phyloP scores from a whole-genome alignment of 2,329 filamentous ascomycete genomes.

The Colletotrichum karsti region DNA sequence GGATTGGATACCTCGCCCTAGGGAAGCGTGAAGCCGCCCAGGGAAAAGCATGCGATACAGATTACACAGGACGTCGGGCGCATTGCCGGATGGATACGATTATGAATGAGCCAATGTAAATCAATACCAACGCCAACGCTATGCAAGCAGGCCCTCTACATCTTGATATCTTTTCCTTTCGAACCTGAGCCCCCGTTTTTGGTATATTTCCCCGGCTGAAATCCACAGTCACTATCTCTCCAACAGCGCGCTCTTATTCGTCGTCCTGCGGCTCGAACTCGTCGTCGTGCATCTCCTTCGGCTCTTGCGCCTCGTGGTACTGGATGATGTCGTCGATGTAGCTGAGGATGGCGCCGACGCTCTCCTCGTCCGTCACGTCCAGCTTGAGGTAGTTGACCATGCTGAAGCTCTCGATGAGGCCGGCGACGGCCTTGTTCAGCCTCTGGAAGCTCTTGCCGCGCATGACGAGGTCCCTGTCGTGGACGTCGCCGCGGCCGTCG shows the following conservation, averaged over 20 bases:
- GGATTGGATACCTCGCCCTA: constrained; percentile 3
- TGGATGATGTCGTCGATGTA: constrained; percentile 96
- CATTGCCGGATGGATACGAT: constrained; percentile 4
- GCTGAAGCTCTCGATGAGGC: constrained; percentile 95
- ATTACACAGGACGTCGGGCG: neutral
- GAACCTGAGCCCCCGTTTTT: neutral
- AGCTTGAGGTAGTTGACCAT: constrained; percentile 96
- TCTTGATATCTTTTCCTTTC: no score
- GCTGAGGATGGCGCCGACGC: constrained; percentile 83
- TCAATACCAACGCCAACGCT: constrained; percentile 50
- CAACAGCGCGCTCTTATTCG: neutral
- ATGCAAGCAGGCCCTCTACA: constrained; percentile 41
- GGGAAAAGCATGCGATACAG: neutral
- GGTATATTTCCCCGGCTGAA: neutral
- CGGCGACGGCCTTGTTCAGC: constrained; percentile 87
- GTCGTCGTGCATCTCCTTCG: constrained; percentile 78
- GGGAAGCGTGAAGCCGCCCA: no score
- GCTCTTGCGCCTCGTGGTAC: constrained; percentile 92
- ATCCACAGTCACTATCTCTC: neutral
- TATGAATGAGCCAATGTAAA: constrained; percentile 21
- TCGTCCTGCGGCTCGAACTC: constrained; percentile 43
- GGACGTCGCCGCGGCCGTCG: constrained; percentile 66
- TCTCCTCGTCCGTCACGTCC: constrained; percentile 91
- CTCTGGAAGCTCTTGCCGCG: constrained; percentile 82
- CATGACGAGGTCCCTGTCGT: constrained; percentile 76